Conservation (phyloP, 345 rosid genomes). For the Eutrema heterophyllum region DNA sequence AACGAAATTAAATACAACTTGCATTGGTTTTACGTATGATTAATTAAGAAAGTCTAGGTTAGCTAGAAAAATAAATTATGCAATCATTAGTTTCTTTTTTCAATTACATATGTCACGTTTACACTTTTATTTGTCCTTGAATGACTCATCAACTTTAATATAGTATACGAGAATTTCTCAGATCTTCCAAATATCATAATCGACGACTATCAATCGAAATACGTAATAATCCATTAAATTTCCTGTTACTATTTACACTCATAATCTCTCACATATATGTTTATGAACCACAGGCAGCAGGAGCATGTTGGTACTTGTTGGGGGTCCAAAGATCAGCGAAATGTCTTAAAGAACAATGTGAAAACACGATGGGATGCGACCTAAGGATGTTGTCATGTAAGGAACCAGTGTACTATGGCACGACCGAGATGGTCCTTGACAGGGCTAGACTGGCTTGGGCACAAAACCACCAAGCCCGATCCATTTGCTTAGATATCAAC, state of each 20-base stretch:
- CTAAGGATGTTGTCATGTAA: conserved; percentile 55
- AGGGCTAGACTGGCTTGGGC: conserved; percentile 58
- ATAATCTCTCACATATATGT: neutral
- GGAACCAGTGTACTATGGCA: conserved; percentile 74
- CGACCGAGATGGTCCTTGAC: conserved; percentile 44
- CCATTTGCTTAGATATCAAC: conserved; percentile 48
- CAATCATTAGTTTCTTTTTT: conserved; percentile 11
- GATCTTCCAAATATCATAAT: conserved; percentile 8
- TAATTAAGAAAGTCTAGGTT: neutral
- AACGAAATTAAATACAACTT: neutral
- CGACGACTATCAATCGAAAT: neutral
- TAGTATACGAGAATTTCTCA: neutral
- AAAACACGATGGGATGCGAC: conserved; percentile 41
- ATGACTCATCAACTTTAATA: conserved; percentile 11
- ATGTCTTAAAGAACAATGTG: conserved; percentile 77
- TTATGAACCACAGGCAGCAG: conserved; percentile 59
- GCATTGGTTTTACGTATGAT: conserved; percentile 4
- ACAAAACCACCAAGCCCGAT: conserved; percentile 46
- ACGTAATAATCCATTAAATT: neutral
- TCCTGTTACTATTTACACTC: neutral
- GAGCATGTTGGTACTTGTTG: conserved; percentile 96
- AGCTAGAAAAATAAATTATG: neutral
- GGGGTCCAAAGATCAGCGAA: conserved; percentile 84
- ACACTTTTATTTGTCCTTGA: neutral
- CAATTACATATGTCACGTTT: neutral